Conservation (phyloP, 2,329 filamentous ascomycete genomes). For the Fusarium globosum region DNA sequence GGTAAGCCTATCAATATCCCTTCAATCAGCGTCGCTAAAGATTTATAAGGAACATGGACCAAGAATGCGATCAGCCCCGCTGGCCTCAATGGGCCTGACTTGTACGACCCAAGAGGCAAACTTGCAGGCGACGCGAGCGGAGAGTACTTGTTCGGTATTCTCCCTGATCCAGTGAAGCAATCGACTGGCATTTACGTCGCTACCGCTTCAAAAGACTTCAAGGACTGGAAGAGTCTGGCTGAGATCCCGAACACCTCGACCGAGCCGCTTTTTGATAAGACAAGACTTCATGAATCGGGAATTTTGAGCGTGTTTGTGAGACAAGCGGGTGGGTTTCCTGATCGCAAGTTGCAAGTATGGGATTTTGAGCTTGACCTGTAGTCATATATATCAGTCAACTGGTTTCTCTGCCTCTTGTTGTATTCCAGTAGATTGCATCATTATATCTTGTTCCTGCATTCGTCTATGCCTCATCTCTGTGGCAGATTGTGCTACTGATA, state of each 20-base stretch:
- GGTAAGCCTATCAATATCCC: neutral
- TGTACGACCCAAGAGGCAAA: conserved; percentile 32
- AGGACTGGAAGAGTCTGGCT: conserved; percentile 16
- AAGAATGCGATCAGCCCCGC: conserved; percentile 26
- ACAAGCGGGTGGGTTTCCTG: conserved; percentile 15
- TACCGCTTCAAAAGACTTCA: conserved; percentile 6
- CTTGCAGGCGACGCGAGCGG: conserved; percentile 24
- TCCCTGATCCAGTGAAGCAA: conserved; percentile 4
- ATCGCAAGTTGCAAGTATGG: conserved; percentile 33
- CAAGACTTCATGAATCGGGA: conserved; percentile 4
- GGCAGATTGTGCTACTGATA: too few species aligned
- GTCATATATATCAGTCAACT: neutral
- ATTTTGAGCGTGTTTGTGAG: conserved; percentile 24
- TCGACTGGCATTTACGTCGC: conserved; percentile 17
- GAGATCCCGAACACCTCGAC: conserved; percentile 29
- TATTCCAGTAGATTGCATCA: neutral
- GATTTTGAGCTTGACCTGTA: conserved; percentile 29
- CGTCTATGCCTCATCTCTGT: fast-evolving
- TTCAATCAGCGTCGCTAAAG: fast-evolving
- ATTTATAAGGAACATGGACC: conserved; percentile 5
- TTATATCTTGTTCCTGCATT: too few species aligned
- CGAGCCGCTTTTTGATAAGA: conserved; percentile 24
- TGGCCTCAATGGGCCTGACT: conserved; percentile 24
- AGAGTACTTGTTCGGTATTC: conserved; percentile 20
- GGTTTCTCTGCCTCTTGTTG: neutral